Evolutionary conservation across 2,329 filamentous ascomycete species (phyloP), one percentile per base, ranked within the genome.

Genomic region (Colletotrichum tropicale): DNA sequence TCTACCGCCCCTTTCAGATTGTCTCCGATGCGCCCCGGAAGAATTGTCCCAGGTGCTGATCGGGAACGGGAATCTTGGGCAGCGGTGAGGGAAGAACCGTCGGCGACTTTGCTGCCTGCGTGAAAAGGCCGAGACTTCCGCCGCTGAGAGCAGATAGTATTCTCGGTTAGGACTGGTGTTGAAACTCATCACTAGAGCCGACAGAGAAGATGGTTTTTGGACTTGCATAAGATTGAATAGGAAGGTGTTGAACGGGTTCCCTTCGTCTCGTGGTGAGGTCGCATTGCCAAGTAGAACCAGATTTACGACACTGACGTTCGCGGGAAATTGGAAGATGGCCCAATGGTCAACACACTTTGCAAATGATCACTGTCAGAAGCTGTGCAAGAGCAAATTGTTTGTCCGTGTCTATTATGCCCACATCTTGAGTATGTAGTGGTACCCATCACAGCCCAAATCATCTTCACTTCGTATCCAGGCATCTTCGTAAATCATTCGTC

Each of bases 91-190:
- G 3, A 1, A 13, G 6, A 48, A 52, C 5, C n/a, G 43, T 21
- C 43, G 7, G n/a, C 43, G 6, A 21, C 1, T 21, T 52, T 21
- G 10, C 10, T 52, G n/a, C 10, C 43, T 21, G 3, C 2, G 10
- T 21, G n/a, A 13, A 7, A 0, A 21, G 4, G 10, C 43, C 10
- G 43, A 1, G 0, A 1, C 43, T 21, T 52, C n/a, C 43, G n/a
- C 10, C 6, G 43, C 43, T 52, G 43, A 1, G 9, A n/a, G 38
- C 38, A n/a, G 3, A 48, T 48, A 5, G 2, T 18, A n/a, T n/a
- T n/a, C 1, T 1, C 16, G 15, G 2, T 43, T 10, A 15, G 34
- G 15, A 9, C 15, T 38, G 8, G 36, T 38, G 36, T 16, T 15
- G 12, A 34, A 15, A 15, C 32, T 34, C 32, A 34, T 15, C 32